Percentiles rank a stretch among this genome's conserved stretches.
phyloP scores from a whole-genome alignment of 306 rosid species.

The Mimosa pudica region DNA sequence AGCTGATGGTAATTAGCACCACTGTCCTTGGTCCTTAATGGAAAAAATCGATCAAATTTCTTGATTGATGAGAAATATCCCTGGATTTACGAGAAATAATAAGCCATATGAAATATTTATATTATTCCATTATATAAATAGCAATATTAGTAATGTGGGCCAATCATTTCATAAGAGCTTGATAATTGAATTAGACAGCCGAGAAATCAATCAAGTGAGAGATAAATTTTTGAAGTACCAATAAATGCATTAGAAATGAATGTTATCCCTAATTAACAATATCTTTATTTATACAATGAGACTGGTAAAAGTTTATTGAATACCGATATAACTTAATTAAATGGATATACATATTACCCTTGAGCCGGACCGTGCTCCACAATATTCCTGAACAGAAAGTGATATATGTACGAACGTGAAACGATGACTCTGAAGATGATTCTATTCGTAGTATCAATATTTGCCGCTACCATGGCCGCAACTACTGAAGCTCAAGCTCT shows the following conservation, averaged over 20 bases:
- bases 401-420: neutral
- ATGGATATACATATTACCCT: neutral
- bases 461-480: neutral
- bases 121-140: too few species aligned
- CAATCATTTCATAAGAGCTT: too few species aligned
- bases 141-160: too few species aligned
- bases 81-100: too few species aligned
- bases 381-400: neutral
- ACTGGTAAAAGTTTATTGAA: too few species aligned
- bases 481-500: conserved; percentile 17
- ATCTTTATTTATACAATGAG: too few species aligned
- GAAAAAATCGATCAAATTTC: neutral
- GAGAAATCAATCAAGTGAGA: too few species aligned
- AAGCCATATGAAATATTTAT: neutral
- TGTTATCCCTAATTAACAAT: too few species aligned
- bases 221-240: too few species aligned
- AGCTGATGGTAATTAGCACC: neutral
- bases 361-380: neutral
- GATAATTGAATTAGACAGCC: too few species aligned
- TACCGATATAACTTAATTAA: too few species aligned
- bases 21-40: neutral
- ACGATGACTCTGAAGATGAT: neutral
- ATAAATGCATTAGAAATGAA: too few species aligned
- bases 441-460: neutral
- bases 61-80: neutral